Base-by-base conservation (phyloP, 2,329 filamentous ascomycete species). In the Nigrospora sphaerica region DNA sequence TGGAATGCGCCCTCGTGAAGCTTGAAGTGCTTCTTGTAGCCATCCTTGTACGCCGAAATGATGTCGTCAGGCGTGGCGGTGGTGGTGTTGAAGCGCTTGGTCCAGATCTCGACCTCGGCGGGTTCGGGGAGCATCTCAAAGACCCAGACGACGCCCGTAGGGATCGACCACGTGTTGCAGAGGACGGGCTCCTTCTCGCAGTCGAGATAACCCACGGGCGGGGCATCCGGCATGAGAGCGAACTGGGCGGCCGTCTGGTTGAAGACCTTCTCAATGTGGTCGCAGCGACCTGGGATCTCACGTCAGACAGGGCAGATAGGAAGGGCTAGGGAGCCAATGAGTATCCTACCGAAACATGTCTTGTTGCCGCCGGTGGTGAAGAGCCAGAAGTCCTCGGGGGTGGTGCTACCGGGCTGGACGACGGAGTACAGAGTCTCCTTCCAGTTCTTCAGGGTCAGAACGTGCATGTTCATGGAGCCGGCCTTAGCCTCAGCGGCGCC, bases 351-450 rank as follows among this genome's bases (percentile, higher is more conserved):
- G 61, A 77, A 84, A 70, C 87, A 92, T 32, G 86, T 89, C 70
- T 82, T 85, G 73, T 91, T 90, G 55, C 85, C 74, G 46, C 87
- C 87, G 11, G 82, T 86, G 54, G 88, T 69, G 54, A 86, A 74
- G 50, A 92, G 71, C 73, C 86, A 83, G 85, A 85, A 90, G 67
- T 89, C 83, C 66, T 85, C 83, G 6, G 86, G 83, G 9, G 68
- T 74, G 12, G 78, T 77, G 51, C 77, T 75, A 28, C 67, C 78
- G 10, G 78, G 66, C 50, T 79, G 71, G 48, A 85, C 79, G 31
- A 80, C 77, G 43, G 71, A 70, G 60, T 79, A 82, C 49, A 92
- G 71, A 3, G 81, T 79, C 23, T 83, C 68, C 63, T 83, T 79
- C 85, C 86, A 88, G 73, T 84, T 85, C 53, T 81, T 70, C 47